These are phyloP conservation scores for Neurospora discreta DNA, from an alignment of 495 filamentous ascomycete species.

Conservation along the genomic window DNA sequence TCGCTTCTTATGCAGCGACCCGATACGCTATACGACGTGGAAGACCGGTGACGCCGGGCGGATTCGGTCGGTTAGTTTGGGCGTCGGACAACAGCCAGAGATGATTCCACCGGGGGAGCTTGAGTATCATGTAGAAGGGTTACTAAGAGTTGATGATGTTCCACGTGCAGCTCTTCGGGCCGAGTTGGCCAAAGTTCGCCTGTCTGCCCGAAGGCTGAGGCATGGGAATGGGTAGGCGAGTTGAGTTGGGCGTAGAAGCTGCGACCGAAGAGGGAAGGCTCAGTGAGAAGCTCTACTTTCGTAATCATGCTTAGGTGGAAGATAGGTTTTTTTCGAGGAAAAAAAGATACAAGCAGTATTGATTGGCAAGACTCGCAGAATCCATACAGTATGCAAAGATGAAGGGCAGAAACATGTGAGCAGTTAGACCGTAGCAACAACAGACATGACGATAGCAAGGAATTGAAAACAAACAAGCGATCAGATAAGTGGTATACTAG, in stretches of 20 bases:
- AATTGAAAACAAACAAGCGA: background rate
- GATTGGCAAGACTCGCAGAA: background rate
- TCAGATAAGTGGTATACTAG: background rate
- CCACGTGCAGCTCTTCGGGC: background rate
- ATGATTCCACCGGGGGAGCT: background rate
- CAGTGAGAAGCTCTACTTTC: background rate
- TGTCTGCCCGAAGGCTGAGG: background rate
- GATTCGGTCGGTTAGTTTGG: background rate
- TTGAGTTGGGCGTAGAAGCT: background rate
- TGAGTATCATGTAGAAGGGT: background rate
- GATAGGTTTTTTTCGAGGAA: background rate
- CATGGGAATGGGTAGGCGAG: background rate
- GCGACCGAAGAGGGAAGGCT: background rate
- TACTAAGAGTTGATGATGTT: background rate
- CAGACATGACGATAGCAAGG: background rate
- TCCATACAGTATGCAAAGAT: background rate
- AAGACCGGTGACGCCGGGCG: background rate
- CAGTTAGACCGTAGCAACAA: background rate
- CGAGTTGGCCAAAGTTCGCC: background rate
- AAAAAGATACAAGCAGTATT: background rate
- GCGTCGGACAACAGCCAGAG: background rate
- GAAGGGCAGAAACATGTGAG: background rate
- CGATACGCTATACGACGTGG: background rate
- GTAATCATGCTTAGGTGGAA: background rate
- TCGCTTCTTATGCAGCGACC: background rate